These are phyloP conservation scores for Malassezia restricta DNA, from an alignment of 1,284 basidiomycete species.

Conservation along the genomic window DNA sequence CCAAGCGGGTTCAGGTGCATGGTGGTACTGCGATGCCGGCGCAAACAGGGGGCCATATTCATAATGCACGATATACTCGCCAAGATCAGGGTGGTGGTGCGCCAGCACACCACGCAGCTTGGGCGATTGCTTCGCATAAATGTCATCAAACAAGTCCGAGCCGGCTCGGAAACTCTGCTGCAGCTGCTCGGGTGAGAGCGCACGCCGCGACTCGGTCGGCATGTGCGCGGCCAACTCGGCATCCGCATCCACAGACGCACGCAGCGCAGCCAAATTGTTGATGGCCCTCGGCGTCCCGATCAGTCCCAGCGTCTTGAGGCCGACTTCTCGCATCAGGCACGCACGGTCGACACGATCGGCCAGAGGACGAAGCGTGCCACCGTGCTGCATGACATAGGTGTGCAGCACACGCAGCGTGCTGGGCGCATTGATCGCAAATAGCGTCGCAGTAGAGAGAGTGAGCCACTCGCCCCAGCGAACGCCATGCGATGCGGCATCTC, in stretches of 20 bases:
- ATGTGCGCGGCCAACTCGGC: conserved; percentile 25
- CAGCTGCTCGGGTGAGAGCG: conserved; percentile 21
- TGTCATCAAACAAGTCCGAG: conserved; percentile 60
- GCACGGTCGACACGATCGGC: conserved; percentile 54
- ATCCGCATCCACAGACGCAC: conserved; percentile 36
- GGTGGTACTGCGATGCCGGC: conserved; percentile 52
- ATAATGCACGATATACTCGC: conserved; percentile 75
- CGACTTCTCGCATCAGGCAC: conserved; percentile 78
- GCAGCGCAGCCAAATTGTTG: conserved; percentile 43
- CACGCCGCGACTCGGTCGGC: conserved; percentile 32
- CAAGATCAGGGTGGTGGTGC: conserved; percentile 58
- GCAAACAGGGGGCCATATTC: conserved; percentile 75
- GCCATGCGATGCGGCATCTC: conserved; percentile 56
- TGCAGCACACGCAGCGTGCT: conserved; percentile 65
- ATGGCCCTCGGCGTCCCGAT: conserved; percentile 66
- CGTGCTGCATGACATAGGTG: conserved; percentile 54
- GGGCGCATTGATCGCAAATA: conserved; percentile 72
- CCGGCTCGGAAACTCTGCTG: conserved; percentile 27
- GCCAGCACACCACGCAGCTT: conserved; percentile 81
- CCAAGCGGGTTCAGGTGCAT: conserved; percentile 44
- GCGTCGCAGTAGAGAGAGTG: conserved; percentile 68
- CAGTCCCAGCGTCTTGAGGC: conserved; percentile 83
- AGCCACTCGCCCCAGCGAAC: conserved; percentile 66
- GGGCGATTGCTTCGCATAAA: conserved; percentile 76
- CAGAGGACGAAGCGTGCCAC: conserved; percentile 48